Base-by-base conservation (phyloP, 257 asterid species). In the Capsicum rhomboideum region DNA sequence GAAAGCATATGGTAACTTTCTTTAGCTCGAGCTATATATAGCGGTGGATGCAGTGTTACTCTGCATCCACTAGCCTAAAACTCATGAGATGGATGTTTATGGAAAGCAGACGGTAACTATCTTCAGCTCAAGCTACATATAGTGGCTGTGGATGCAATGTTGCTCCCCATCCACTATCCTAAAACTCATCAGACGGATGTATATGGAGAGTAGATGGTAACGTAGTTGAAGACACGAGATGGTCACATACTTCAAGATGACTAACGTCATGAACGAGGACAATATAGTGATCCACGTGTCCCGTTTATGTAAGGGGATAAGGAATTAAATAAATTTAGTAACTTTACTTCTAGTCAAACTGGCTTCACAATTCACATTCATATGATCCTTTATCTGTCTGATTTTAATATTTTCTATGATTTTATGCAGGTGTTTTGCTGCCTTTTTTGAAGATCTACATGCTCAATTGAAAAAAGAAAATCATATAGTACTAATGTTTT, bases 371-470 rank as follows among this genome's bases (percentile, higher is more conserved):
- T 34, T 34, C 20, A 21, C 29, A 74, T 12, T 42, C 2, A 46
- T 46, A 23, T 13, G 16, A 6, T 11, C 37, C 7, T n/a, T 72
- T 1, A 37, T 40, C 40, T 69, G 18, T 69, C 18, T 69, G 56
- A 42, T 72, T 72, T 42, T 21, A 4, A 12, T 23, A 5, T 75
- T 50, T 20, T 49, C 37, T 17, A 2, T 28, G n/a, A 0, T 2
- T 69, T 10, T 90, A 34, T 34, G 93, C 94, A 92, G 97, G 89
- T 63, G 80, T 88, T 84, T 77, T 94, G 97, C 86, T 87, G 94
- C 89, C 87, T 92, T 79, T 92, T 90, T 86, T 93, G 91, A 90
- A 79, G 88, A 88, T 83, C 78, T 6, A 44, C 80, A 46, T 46
- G 34, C 23, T 74, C 59, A 46, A 23, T 21, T 59, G 23, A 59